Evolutionary conservation across 495 filamentous ascomycete genomes (phyloP), one percentile per base, ranked within the genome.

Genomic region (Penicillium turbatum): DNA sequence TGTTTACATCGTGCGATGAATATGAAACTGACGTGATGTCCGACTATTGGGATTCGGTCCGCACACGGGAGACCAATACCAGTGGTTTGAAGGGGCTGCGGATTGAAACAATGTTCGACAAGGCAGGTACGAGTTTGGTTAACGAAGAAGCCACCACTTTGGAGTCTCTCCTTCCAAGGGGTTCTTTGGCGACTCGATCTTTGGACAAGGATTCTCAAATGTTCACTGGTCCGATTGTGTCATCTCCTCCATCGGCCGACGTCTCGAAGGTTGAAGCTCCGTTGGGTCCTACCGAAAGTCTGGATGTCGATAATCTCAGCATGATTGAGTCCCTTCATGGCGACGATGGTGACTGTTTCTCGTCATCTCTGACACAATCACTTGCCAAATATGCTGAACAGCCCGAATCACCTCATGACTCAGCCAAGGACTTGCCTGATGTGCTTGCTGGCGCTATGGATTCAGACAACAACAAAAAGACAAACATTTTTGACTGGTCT

Each of bases 1-100:
- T 84, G 15, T 85, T 89, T 52, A 78, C 79, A 10, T 90, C 84
- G 2, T 82, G 84, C 5, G 90, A 92, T 47, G 92, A 95, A 56
- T 89, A 95, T 48, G 91, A 95, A 50, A 84, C 82, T 3, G 91
- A 95, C 60, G 84, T 88, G 51, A 81, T 87, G 70, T 96, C 88
- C 59, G 93, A 97, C 59, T 92, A 91, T 41, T 97, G 89, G 72
- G 93, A 97, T 67, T 97, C 92, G 13, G 74, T 93, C 55, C 85
- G 90, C 51, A 96, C 92, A 8, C 81, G 86, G 44, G 82, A 84
- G 21, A 95, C 91, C 6, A 82, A 70, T 51, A 77, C 73, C 51
- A 82, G 79, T 59, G 77, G 76, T 29, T 52, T 73, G 36, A 72
- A 79, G 48, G 75, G 79, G 19, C 74, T 82, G 42, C 85, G 86